Base-by-base conservation (phyloP, 371 early-diverging fungal species). In the Enterocytospora artemiae region DNA sequence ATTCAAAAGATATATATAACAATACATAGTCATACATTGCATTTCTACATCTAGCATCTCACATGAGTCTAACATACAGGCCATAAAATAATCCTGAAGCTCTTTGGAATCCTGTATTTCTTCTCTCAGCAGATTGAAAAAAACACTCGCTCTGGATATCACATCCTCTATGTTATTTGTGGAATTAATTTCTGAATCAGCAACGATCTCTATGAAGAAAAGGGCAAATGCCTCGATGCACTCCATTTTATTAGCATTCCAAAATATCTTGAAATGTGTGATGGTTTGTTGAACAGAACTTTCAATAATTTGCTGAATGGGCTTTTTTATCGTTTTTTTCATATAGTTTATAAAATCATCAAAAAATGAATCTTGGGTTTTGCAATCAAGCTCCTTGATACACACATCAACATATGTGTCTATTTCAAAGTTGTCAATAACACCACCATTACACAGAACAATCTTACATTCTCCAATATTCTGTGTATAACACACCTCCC, bases 161-260 rank as follows among this genome's bases (percentile, higher is more conserved):
- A 46, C 12, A 4, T 4, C 18, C 24, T 46, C 48, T 25, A 46
- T 20, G 16, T 37, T 37, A 37, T 37, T 9, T 46, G 48, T 46
- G 22, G 48, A 7, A 46, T 46, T 46, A 16, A 20, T 16, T 25
- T 7, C 25, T 7, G 7, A 5, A 4, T 43, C 32, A 33, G 53
- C 44, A 30, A 69, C 36, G 25, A 56, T 46, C 31, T 73, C 60
- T 25, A 63, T 54, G 7, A 73, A 28, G 33, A 73, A 73, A 22
- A 59, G 48, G 22, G 59, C 69, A 63, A 69, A 69, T n/a, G 63
- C 70, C 39, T 73, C 73, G n/a, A 69, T 51, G 5, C 60, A 25
- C 32, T 73, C 73, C 0, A 31, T 14, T 20, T 30, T 20, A 1
- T 69, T 60, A 3, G 73, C 68, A 58, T 73, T 73, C 66, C 70